Evolutionary conservation across 139 green algal genomes (phyloP).

Genomic region (Chlamydomonas sp.): DNA sequence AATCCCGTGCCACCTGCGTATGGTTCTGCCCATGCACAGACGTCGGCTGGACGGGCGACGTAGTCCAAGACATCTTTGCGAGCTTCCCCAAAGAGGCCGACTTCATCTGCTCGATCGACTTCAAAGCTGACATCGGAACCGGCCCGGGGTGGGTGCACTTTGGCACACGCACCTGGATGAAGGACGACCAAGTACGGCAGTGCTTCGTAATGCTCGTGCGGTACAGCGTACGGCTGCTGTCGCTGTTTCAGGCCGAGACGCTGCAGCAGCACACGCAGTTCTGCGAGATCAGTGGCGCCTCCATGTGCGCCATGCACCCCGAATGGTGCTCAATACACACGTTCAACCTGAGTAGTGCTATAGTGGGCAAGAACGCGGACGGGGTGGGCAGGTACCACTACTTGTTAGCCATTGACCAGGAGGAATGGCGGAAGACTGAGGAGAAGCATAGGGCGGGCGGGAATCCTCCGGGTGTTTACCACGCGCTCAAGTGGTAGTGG

Average conservation of each 20-base stretch:
- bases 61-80: background rate
- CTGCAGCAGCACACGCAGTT: background rate
- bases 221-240: conserved; percentile 7
- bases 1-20: too few species aligned
- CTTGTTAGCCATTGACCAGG: background rate
- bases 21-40: too few species aligned
- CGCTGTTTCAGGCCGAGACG: background rate
- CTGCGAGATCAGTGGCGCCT: background rate
- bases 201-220: background rate
- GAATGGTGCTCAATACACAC: background rate
- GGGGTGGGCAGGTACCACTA: background rate
- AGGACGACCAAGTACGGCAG: background rate
- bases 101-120: conserved; percentile 1
- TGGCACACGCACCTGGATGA: background rate
- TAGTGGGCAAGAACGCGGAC: background rate
- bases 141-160: background rate
- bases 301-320: background rate
- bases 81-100: background rate
- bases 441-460: background rate
- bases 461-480: background rate
- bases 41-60: background rate
- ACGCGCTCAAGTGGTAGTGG: conserved; percentile 16
- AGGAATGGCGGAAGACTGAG: background rate
- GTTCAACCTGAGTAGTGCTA: background rate
- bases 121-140: background rate